Evolutionary conservation across 805 yeast species (phyloP), one percentile per base, ranked within the genome.

Genomic region (Wickerhamiella vanderwaltii): DNA sequence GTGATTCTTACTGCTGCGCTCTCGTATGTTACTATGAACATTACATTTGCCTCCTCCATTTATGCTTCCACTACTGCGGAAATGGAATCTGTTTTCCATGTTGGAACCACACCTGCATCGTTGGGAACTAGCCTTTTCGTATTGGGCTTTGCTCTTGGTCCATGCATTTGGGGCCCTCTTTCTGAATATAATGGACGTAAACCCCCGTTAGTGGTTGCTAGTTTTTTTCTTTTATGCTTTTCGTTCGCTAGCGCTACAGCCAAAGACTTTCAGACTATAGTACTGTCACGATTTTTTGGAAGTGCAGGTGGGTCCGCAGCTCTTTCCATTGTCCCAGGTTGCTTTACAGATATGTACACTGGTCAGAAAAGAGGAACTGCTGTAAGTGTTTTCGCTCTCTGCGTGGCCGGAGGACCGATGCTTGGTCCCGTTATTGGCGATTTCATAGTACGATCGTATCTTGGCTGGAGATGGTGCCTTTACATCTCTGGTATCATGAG

Each of bases 121-220:
- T 67, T 88, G 35, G 81, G 84, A 43, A 70, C 85, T 7, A 76
- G 95, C 0, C 66, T 86, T 19, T 87, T 74, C 53, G 95, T 87
- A n/a, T 60, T 85, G 31, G 97, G 96, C 9, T 88, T 86, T 61
- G 96, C 95, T 1, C 71, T 84, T 1, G 95, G 96, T 15, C 97
- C 97, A 3, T 66, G 87, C 39, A 54, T 84, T 28, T 87, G 91
- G 85, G 95, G 91, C 19, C 95, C 94, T 4, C 57, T 81, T 26
- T 78, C 88, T n/a, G 94, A 81, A 58, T 53, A 79, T 28, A 77
- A 68, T 49, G 91, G 93, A 19, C 72, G 94, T 59, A 72, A 72
- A 57, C 59, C 69, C 13, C 76, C 82, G 12, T 52, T 81, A 42
- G 48, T 79, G 2, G 47, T 74, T 3, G 72, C 86, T 4, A 59